phyloP scores from a whole-genome alignment of 129 eudicot genomes.

The Lonicera japonica region DNA sequence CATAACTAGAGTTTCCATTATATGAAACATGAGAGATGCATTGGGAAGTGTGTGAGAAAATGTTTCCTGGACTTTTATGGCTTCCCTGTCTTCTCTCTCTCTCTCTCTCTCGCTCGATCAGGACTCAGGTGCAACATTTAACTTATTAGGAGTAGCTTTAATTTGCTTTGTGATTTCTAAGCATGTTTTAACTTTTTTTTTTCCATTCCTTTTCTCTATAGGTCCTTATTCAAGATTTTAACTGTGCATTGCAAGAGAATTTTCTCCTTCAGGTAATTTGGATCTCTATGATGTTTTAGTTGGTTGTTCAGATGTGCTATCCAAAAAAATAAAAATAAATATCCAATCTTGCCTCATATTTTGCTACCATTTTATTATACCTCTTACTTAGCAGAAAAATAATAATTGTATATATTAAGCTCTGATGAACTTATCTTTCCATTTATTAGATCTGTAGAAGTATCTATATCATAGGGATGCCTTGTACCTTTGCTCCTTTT shows the following conservation, averaged over 20 bases:
- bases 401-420: neutral
- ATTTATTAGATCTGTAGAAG: no score
- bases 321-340: no score
- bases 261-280: constrained; percentile 70
- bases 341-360: neutral
- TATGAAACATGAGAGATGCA: no score
- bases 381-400: constrained; percentile 2
- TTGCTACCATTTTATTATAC: neutral
- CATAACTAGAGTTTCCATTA: no score
- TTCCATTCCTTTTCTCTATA: constrained; percentile 16
- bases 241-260: constrained; percentile 93
- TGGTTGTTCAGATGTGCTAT: neutral
- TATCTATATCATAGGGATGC: no score
- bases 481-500: neutral
- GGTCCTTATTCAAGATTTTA: constrained; percentile 91
- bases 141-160: neutral
- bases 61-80: no score
- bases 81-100: no score
- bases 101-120: neutral
- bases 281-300: neutral
- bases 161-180: neutral
- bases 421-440: neutral
- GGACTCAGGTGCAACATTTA: constrained; percentile 4
- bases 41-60: no score
- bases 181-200: neutral